A percentile compares a stretch with the other conserved stretches of the same genome.
Evolutionary conservation across 169 alveolate genomes (phyloP).

Genomic region (Sarcocystis neurona): DNA sequence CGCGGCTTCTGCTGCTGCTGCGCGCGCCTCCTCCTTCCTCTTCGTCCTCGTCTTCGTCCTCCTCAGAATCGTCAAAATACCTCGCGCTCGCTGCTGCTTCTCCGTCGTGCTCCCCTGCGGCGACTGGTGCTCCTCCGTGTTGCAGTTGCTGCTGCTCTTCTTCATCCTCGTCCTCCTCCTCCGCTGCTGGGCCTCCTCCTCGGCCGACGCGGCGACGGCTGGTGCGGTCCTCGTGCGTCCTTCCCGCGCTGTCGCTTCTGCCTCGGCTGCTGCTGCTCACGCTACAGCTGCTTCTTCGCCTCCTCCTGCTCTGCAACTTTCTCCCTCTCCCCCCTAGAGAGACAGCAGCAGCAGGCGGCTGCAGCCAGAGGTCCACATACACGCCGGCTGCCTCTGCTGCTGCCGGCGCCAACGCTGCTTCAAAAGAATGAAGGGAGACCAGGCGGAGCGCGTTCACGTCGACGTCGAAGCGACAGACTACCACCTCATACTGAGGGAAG

Average conservation of each 20-base stretch:
- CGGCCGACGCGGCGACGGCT: neutral
- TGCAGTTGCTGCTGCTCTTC: no score
- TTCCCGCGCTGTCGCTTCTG: no score
- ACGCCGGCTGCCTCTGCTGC: neutral
- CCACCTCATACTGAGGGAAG: neutral
- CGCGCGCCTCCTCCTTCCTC: neutral
- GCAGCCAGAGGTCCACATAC: constrained; percentile 6
- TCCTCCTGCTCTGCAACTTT: no score
- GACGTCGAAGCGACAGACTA: neutral
- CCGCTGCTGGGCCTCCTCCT: neutral
- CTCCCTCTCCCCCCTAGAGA: neutral
- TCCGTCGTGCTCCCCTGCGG: no score
- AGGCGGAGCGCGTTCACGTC: neutral
- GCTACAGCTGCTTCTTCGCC: no score
- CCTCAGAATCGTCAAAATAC: neutral
- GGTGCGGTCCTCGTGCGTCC: no score
- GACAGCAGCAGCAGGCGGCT: no score
- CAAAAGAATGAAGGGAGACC: neutral
- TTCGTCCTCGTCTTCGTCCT: neutral
- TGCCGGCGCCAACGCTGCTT: neutral
- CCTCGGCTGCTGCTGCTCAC: no score
- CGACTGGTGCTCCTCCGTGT: no score
- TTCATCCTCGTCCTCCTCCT: no score
- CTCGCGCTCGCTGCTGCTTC: no score
- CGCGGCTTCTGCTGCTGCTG: neutral